Evolutionary conservation across 305 asterid genomes (phyloP).

Genomic region (Vinca major): DNA sequence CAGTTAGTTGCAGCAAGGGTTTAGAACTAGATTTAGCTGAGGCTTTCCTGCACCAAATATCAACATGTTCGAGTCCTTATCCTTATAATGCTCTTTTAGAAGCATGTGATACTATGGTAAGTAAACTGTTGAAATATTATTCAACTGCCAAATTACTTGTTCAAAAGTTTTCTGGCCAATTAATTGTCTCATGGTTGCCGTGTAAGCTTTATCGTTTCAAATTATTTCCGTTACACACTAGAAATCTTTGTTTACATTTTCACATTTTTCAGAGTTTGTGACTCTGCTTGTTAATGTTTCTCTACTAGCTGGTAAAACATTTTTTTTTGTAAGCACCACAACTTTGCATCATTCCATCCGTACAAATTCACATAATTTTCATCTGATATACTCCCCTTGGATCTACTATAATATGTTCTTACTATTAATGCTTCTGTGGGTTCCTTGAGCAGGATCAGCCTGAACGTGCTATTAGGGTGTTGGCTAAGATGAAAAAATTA

Average conservation of each 20-base stretch:
- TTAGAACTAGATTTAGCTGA: conserved; percentile 75
- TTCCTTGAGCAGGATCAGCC: conserved; percentile 66
- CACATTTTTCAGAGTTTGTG: conserved; percentile 6
- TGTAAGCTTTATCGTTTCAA: neutral
- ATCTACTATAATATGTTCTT: neutral
- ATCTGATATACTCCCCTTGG: neutral
- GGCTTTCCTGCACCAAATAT: conserved; percentile 47
- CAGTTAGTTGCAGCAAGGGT: conserved; percentile 67
- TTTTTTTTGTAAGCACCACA: neutral
- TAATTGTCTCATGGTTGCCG: neutral
- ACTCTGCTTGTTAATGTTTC: neutral
- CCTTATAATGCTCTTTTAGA: conserved; percentile 62
- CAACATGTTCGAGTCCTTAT: conserved; percentile 27
- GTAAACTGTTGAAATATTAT: conserved; percentile 22
- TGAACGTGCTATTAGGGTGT: conserved; percentile 54
- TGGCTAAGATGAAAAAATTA: conserved; percentile 51
- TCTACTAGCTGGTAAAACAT: neutral
- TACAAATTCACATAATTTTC: neutral
- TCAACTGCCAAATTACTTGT: conserved; percentile 9
- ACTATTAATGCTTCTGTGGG: conserved; percentile 12
- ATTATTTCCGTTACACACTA: neutral
- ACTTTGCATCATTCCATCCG: neutral
- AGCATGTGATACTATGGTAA: conserved; percentile 78
- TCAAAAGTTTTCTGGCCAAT: neutral
- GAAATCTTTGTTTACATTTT: conserved; percentile 3